These are phyloP conservation scores for Pterocarpus macrocarpus DNA, from an alignment of 306 rosid genomes.

Conservation along the genomic window DNA sequence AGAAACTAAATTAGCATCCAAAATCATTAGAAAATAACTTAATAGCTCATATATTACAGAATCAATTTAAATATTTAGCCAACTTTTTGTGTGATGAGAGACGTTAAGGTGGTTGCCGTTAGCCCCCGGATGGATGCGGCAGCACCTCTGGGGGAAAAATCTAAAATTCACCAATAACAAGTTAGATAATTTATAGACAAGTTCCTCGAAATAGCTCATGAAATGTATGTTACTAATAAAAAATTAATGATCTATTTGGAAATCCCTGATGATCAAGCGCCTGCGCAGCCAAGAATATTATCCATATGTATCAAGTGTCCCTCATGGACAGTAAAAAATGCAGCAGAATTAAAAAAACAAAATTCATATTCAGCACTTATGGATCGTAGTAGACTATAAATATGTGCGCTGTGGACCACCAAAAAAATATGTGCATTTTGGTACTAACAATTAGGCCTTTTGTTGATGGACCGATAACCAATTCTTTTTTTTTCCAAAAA, in stretches of 20 bases:
- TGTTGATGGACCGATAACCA: not conserved
- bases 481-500: not conserved
- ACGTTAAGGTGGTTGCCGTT: not conserved
- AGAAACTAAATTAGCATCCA: too few relatives aligned
- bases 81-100: not conserved
- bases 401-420: too few relatives aligned
- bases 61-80: not conserved
- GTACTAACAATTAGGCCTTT: not conserved
- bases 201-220: not conserved
- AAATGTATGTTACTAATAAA: not conserved
- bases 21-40: too few relatives aligned
- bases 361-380: too few relatives aligned
- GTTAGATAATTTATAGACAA: not conserved
- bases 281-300: not conserved
- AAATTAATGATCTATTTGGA: not conserved
- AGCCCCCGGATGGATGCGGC: not conserved
- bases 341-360: not conserved
- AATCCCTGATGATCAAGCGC: not conserved
- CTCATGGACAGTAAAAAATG: not conserved
- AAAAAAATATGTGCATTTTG: too few relatives aligned
- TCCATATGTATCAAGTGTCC: not conserved
- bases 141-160: not conserved
- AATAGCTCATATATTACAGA: not conserved
- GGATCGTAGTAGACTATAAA: too few relatives aligned
- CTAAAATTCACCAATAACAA: not conserved